Evolutionary conservation across 164 flowering plant genomes (phyloP).

Genomic region (Kingdonia uniflora): DNA sequence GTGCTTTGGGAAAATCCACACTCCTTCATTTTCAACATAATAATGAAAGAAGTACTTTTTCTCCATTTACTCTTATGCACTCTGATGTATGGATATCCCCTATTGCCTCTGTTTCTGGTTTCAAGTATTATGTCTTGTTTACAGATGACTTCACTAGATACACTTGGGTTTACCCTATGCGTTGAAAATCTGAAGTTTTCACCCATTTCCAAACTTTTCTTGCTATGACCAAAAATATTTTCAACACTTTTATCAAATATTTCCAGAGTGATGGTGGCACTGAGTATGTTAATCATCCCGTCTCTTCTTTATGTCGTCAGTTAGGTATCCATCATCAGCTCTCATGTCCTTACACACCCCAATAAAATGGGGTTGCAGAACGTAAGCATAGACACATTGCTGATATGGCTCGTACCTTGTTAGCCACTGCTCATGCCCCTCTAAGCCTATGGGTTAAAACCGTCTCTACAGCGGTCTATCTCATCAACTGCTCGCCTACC

Average conservation of each 20-base stretch:
- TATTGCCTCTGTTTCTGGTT: background rate
- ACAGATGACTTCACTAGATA: background rate
- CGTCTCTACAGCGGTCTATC: too few relatives aligned
- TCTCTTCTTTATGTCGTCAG: background rate
- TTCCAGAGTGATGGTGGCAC: slow-evolving; percentile 4
- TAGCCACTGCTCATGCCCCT: too few relatives aligned
- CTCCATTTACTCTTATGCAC: background rate
- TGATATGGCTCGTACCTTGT: background rate
- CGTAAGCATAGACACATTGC: background rate
- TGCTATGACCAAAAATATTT: background rate
- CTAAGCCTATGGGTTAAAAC: too few relatives aligned
- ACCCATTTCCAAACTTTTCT: slow-evolving; percentile 1
- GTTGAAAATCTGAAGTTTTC: background rate
- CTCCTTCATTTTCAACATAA: background rate
- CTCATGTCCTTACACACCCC: slow-evolving; percentile 1
- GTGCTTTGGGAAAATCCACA: slow-evolving; percentile 6
- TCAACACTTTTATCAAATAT: background rate
- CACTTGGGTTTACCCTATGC: background rate
- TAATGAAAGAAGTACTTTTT: background rate
- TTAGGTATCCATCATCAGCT: slow-evolving; percentile 1
- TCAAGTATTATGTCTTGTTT: background rate
- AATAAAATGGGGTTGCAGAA: background rate
- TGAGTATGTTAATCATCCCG: background rate
- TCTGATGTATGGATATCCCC: slow-evolving; percentile 4
- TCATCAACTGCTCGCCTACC: too few relatives aligned